Base-by-base conservation (phyloP, 495 filamentous ascomycete species). In the Evansstolkia leycettana region DNA sequence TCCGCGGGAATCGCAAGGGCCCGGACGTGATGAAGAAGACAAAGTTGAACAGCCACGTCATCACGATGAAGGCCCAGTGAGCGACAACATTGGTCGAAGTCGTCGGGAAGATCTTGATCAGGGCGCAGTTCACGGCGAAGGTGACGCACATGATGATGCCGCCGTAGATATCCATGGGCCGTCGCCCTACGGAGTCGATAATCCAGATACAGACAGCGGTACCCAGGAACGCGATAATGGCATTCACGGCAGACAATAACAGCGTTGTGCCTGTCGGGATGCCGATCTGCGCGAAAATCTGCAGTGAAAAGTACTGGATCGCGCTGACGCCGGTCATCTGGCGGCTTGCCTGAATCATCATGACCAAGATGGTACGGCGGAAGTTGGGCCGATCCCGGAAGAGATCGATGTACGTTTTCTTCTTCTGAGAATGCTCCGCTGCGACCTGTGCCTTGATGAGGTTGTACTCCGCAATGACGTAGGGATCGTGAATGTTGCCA, bases 281-380 rank as follows among this genome's bases (percentile, higher is more conserved):
- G 4, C 75, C 75, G 49, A 80, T 78, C 47, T 76, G 67, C 5
- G 47, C 57, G 52, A 68, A 73, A 40, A 80, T 78, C 0, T 44
- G 60, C 5, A 73, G 68, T 7, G 62, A 69, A 44, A 73, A 79
- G 46, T 80, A 78, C 50, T 80, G 75, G 43, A 79, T 78, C 3
- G 76, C 75, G 3, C 64, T 69, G 7, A 78, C 72, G 31, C 75
- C 75, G 0, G 75, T 78, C 73, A 78, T 72, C 45, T 81, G 76
- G 17, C 69, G 58, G 7, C 68, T 69, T 8, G 72, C 74, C 49
- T 79, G 76, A 26, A 79, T 58, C 0, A 74, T 52, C 28, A 62
- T 67, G 16, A 71, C 72, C 14, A 81, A 48, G 39, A 80, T 69
- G 6, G 80, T 51, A 3, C 76, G 67, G 20, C 76, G 67, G 54